Percentiles rank a stretch among this genome's conserved stretches.
Evolutionary conservation across 1,139 yeast genomes (phyloP).

Genomic region (Debaryomyces udenii): DNA sequence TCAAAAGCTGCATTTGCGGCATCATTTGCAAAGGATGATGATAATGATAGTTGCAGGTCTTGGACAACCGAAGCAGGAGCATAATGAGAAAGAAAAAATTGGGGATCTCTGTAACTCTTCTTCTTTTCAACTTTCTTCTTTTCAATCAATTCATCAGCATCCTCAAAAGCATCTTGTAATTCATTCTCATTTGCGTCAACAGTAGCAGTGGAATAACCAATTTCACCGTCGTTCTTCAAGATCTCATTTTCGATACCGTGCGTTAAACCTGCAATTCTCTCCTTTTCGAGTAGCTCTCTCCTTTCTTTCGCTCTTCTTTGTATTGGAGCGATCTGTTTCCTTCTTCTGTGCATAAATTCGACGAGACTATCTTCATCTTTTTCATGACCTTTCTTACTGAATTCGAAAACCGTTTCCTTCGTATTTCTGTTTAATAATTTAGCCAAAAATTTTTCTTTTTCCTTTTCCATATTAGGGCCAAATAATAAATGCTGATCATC

Average conservation of each 20-base stretch:
- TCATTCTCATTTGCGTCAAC: slow-evolving; percentile 49
- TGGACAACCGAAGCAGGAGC: slow-evolving; percentile 82
- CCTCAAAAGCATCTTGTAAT: slow-evolving; percentile 58
- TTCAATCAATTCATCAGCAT: slow-evolving; percentile 55
- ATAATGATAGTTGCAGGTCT: slow-evolving; percentile 73
- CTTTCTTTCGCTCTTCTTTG: slow-evolving; percentile 78
- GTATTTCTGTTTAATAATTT: slow-evolving; percentile 66
- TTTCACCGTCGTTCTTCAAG: slow-evolving; percentile 55
- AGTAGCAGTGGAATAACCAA: slow-evolving; percentile 47
- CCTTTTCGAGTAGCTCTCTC: slow-evolving; percentile 69
- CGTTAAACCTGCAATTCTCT: slow-evolving; percentile 72
- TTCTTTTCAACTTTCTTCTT: slow-evolving; percentile 33
- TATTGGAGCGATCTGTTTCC: slow-evolving; percentile 86
- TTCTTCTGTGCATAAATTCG: slow-evolving; percentile 81
- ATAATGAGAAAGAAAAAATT: slow-evolving; percentile 83
- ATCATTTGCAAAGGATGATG: slow-evolving; percentile 75
- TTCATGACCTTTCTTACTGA: slow-evolving; percentile 55
- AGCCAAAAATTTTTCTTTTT: slow-evolving; percentile 72
- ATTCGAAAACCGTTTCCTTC: slow-evolving; percentile 94
- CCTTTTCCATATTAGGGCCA: slow-evolving; percentile 72
- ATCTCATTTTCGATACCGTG: slow-evolving; percentile 77
- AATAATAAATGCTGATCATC: slow-evolving; percentile 82
- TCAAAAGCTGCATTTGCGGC: slow-evolving; percentile 88
- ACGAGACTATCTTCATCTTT: slow-evolving; percentile 68
- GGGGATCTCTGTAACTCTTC: slow-evolving; percentile 74